Evolutionary conservation across 345 rosid genomes (phyloP).

Genomic region (Corymbia maculata): DNA sequence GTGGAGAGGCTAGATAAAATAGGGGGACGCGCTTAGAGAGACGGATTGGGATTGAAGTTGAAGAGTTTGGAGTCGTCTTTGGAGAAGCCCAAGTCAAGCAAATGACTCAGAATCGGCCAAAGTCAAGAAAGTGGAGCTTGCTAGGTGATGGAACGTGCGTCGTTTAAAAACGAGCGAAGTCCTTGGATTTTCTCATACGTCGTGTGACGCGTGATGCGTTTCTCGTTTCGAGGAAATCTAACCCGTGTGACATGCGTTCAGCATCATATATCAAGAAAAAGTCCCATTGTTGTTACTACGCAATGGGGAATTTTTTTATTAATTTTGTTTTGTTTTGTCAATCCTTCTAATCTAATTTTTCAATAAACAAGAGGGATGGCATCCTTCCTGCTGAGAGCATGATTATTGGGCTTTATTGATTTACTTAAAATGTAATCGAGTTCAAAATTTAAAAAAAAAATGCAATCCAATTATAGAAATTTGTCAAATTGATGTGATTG

Average conservation of each 20-base stretch:
- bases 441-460: too few species aligned
- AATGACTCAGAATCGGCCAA: background rate
- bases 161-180: background rate
- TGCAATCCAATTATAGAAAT: too few species aligned
- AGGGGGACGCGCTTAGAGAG: background rate
- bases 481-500: background rate
- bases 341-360: background rate
- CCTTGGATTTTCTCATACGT: background rate
- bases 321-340: background rate
- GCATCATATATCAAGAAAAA: background rate
- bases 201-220: background rate
- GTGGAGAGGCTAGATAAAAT: background rate
- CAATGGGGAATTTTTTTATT: background rate
- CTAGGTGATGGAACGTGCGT: background rate
- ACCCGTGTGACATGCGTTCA: rapidly evolving
- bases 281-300: background rate
- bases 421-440: too few species aligned
- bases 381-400: background rate
- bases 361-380: background rate
- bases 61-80: background rate
- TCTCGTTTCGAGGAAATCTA: background rate
- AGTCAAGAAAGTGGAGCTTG: background rate
- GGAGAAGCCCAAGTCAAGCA: background rate
- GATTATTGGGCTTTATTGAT: too few species aligned
- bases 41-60: background rate